Evolutionary conservation across 2,329 filamentous ascomycete species (phyloP).

Genomic region (Teratosphaeria gauchensis): DNA sequence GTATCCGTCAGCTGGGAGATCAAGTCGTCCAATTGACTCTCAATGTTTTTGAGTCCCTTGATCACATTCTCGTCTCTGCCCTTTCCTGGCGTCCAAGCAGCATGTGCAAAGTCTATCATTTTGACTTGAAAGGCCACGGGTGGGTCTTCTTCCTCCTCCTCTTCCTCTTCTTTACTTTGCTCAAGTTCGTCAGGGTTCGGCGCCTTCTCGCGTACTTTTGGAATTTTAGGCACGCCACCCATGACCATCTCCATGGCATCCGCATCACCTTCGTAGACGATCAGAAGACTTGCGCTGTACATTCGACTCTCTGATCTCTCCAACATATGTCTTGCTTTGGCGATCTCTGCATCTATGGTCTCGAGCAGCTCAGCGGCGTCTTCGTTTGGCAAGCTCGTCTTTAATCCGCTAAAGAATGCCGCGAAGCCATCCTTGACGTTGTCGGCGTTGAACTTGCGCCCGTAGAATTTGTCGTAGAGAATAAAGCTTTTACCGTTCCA

Average conservation of each 20-base stretch:
- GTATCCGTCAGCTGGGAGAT: slow-evolving; percentile 6
- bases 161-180: slow-evolving; percentile 35
- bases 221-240: slow-evolving; percentile 28
- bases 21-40: slow-evolving; percentile 23
- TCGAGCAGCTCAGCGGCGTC: slow-evolving; percentile 35
- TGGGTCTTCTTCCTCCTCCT: slow-evolving; percentile 38
- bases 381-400: slow-evolving; percentile 31
- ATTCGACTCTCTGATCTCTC: slow-evolving; percentile 56
- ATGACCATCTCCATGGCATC: slow-evolving; percentile 43
- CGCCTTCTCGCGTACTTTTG: slow-evolving; percentile 17
- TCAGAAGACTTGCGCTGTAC: slow-evolving; percentile 56
- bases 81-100: slow-evolving; percentile 67
- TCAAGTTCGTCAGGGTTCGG: slow-evolving; percentile 17
- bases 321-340: slow-evolving; percentile 43
- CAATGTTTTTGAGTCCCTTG: slow-evolving; percentile 44
- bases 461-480: slow-evolving; percentile 58
- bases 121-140: slow-evolving; percentile 70
- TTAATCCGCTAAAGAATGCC: slow-evolving; percentile 41
- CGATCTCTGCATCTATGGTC: slow-evolving; percentile 27
- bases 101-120: slow-evolving; percentile 96
- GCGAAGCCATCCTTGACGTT: slow-evolving; percentile 50
- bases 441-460: slow-evolving; percentile 46
- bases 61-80: slow-evolving; percentile 89
- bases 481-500: slow-evolving; percentile 44
- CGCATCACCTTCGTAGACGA: slow-evolving; percentile 57